These are phyloP conservation scores for Epichloe gansuensis DNA, from an alignment of 2,329 filamentous ascomycete species.

Conservation along the genomic window DNA sequence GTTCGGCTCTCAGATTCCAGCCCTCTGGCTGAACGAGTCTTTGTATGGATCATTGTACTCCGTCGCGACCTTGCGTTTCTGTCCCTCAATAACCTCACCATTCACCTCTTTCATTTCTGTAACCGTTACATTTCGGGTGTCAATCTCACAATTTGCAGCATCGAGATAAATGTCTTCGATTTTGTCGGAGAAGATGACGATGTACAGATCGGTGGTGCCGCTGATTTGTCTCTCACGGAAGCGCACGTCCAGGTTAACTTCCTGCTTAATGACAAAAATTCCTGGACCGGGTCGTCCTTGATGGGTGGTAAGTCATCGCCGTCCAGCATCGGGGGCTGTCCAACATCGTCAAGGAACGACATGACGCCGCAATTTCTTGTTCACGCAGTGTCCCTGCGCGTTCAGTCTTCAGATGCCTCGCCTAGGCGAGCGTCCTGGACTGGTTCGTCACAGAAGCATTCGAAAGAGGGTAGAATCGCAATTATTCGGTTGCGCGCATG, in stretches of 20 bases:
- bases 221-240: constrained; percentile 63
- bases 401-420: constrained; percentile 4
- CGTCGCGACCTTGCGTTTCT: constrained; percentile 27
- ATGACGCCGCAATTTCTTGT: constrained; percentile 3
- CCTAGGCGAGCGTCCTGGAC: constrained; percentile 3
- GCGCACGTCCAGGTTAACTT: constrained; percentile 80
- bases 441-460: constrained; percentile 1
- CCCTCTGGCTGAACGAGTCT: constrained; percentile 47
- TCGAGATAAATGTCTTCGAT: constrained; percentile 48
- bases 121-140: constrained; percentile 41
- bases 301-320: constrained; percentile 21
- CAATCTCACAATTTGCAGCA: constrained; percentile 49
- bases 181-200: constrained; percentile 51
- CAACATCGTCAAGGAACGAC: neutral
- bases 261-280: constrained; percentile 62
- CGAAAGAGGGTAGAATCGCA: neutral
- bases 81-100: constrained; percentile 24
- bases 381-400: neutral
- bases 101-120: constrained; percentile 24
- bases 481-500: neutral
- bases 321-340: constrained; percentile 19
- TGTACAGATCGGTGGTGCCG: constrained; percentile 70
- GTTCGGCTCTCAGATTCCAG: constrained; percentile 54
- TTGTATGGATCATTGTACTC: constrained; percentile 55
- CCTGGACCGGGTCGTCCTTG: constrained; percentile 24